Evolutionary conservation across 495 filamentous ascomycete species (phyloP), one percentile per base, ranked within the genome.

Genomic region (Paragyromitra xinjiangensis): DNA sequence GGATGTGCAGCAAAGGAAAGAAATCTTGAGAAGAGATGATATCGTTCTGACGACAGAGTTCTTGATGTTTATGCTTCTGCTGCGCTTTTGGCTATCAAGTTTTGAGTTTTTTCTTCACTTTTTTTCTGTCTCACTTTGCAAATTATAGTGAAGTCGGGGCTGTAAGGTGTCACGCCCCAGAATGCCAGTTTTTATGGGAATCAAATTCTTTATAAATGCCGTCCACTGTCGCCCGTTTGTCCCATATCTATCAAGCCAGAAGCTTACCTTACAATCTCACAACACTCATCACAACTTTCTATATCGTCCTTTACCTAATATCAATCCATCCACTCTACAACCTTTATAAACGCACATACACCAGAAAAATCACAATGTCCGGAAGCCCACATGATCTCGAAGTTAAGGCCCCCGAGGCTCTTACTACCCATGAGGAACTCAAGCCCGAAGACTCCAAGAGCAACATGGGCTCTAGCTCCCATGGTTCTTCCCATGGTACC

Each of bases 21-120:
- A 53, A 22, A 8, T 53, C n/a, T 53, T 58, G 7, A 34, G 55
- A 16, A 22, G 37, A 12, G 3, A 40, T 64, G 62, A 64, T 64
- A 64, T 64, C 62, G 62, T 29, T 64, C 62, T 64, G 61, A 64
- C 61, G 61, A 48, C 62, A 64, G 42, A 37, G 37, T 0, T 48
- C 29, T 22, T 14, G n/a, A 63, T 45, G n/a, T 64, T 29, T 45
- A 55, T 48, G 44, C 42, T 37, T 39, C 19, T 62, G 6, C 8
- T 63, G 6, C 39, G 5, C 6, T 19, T 64, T 14, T 44, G 4
- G 16, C 59, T n/a, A 44, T 44, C 62, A 64, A 45, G 62, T 45
- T 64, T 64, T 64, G 8, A 22, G 45, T 45, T 1, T 6, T 29
- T 9, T n/a, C 22, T 34, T 44, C 34, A 34, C 3, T 34, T 34